Base-by-base conservation (phyloP, 768 basidiomycete genomes). In the Chalciporus pseudorubinellus region DNA sequence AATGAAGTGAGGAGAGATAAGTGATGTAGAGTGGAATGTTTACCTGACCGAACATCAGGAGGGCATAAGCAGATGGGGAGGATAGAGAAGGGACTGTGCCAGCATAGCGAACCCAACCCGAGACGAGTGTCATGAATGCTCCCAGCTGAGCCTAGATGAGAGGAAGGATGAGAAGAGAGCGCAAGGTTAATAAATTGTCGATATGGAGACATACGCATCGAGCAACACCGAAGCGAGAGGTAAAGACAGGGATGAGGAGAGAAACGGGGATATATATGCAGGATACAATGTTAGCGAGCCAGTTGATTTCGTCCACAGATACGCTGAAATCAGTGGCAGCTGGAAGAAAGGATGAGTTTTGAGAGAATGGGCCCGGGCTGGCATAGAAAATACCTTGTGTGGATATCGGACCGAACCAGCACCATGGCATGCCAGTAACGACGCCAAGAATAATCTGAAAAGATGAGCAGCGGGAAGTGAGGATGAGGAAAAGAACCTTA, bases 361-460 rank as follows among this genome's bases (percentile, higher is more conserved):
- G 14, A 53, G 21, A 6, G 3, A 2, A 22, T 7, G 20, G 6
- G 11, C 14, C 53, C 6, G 20, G 6, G 11, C 14, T 53, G 14
- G 14, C 16, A 26, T 1, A 14, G 14, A 26, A 53, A 74, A 36
- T 43, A 90, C 89, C 74, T 59, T 83, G 65, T 38, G 82, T 83
- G 0, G 90, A 74, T 48, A 94, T 92, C 3, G 91, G 87, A 4
- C 90, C 89, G 60, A 92, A 93, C 89, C 89, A 93, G 4, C 86
- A 78, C 80, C 82, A 83, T 7, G 77, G 70, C 84, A 88, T 81
- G 6, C 80, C 88, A 2, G 77, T 72, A 11, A 83, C 76, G 36
- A 85, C 64, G 48, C 83, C 86, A 28, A 92, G 69, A 26, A 85
- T 26, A 10, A 85, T 72, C 88, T 89, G 45, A 3, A 14, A 8